A percentile compares a stretch with the other conserved stretches of the same genome.
Evolutionary conservation across 1,284 basidiomycete species (phyloP).

Genomic region (Pholiota adiposa): DNA sequence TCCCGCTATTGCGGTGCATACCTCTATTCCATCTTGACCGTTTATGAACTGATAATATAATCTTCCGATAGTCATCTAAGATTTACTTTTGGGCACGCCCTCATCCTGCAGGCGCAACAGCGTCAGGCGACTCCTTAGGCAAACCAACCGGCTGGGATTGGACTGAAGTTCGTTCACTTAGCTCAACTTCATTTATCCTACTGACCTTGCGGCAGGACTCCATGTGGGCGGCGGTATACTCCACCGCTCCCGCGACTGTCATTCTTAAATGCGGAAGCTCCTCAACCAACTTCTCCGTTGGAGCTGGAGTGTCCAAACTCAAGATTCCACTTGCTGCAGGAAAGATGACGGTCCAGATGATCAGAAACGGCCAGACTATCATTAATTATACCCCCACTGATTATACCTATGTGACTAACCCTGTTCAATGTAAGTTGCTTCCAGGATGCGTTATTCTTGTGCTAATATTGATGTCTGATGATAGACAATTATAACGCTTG

Average conservation of each 20-base stretch:
- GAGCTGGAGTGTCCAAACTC: constrained; percentile 42
- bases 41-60: background rate
- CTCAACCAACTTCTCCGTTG: constrained; percentile 38
- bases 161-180: constrained; percentile 36
- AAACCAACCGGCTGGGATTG: constrained; percentile 47
- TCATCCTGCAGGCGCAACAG: constrained; percentile 52
- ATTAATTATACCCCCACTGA: constrained; percentile 38
- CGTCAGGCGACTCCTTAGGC: constrained; percentile 38
- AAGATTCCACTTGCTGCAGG: constrained; percentile 42
- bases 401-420: constrained; percentile 37
- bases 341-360: constrained; percentile 42
- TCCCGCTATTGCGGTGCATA: constrained; percentile 50
- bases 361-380: constrained; percentile 34
- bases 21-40: background rate
- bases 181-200: background rate
- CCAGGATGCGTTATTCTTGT: background rate
- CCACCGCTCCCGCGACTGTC: constrained; percentile 49
- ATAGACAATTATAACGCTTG: constrained; percentile 48
- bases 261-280: constrained; percentile 44
- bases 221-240: constrained; percentile 56
- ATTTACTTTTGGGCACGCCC: constrained; percentile 68
- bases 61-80: constrained; percentile 44
- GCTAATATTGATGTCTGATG: background rate
- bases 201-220: constrained; percentile 34
- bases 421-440: constrained; percentile 36